phyloP scores from a whole-genome alignment of 2,329 filamentous ascomycete species.

The Alternaria sp. region DNA sequence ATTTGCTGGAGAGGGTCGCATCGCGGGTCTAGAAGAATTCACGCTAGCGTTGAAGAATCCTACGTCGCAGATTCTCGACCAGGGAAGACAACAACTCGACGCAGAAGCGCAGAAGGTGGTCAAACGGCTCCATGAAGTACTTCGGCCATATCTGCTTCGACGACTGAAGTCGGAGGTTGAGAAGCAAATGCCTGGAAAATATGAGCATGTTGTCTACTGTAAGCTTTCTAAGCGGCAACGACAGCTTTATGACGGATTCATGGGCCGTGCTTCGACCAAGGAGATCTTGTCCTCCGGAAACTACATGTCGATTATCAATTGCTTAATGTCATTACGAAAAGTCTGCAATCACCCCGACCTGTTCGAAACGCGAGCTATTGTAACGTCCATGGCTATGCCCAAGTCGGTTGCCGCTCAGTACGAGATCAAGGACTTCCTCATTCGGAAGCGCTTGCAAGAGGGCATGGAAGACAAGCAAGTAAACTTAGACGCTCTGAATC shows the following conservation, averaged over 20 bases:
- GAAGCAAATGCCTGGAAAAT: slow-evolving; percentile 98
- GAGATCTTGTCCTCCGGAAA: slow-evolving; percentile 91
- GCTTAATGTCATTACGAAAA: slow-evolving; percentile 94
- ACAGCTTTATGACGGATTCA: slow-evolving; percentile 95
- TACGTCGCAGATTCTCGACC: slow-evolving; percentile 94
- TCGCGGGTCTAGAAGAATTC: slow-evolving; percentile 94
- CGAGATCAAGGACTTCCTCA: slow-evolving; percentile 72
- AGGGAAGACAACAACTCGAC: slow-evolving; percentile 91
- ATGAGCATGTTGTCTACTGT: slow-evolving; percentile 96
- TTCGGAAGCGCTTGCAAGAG: slow-evolving; percentile 72
- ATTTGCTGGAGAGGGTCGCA: slow-evolving; percentile 83
- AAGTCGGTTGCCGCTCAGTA: slow-evolving; percentile 79
- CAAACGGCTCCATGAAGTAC: slow-evolving; percentile 89
- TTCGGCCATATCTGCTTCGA: slow-evolving; percentile 89
- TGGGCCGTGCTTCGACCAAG: slow-evolving; percentile 87
- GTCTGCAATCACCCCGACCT: slow-evolving; percentile 98
- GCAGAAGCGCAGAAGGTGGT: slow-evolving; percentile 93
- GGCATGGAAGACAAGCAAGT: slow-evolving; percentile 69
- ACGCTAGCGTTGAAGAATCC: slow-evolving; percentile 95
- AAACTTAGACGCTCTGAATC: slow-evolving; percentile 78
- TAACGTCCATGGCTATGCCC: slow-evolving; percentile 93
- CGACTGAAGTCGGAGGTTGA: slow-evolving; percentile 96
- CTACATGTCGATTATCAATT: slow-evolving; percentile 97
- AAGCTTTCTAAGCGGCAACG: slow-evolving; percentile 93
- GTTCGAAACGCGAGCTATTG: slow-evolving; percentile 94